phyloP scores from a whole-genome alignment of 83 land plant species.

The Picea engelmannii region DNA sequence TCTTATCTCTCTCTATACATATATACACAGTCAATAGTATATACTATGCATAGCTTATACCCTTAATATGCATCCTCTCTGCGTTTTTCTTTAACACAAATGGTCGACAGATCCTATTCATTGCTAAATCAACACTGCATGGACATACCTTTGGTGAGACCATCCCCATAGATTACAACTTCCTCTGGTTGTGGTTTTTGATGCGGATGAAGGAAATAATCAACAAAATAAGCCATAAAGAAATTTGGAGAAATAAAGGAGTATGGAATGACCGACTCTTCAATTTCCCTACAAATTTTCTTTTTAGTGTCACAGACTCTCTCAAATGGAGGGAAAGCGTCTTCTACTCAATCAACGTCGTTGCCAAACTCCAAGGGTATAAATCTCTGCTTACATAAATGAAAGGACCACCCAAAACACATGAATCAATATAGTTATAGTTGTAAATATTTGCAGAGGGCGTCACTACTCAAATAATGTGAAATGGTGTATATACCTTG shows the following conservation, averaged over 20 bases:
- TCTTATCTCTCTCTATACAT: too few species aligned
- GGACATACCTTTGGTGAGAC: conserved; percentile 24
- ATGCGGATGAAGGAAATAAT: conserved; percentile 27
- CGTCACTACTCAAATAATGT: too few species aligned
- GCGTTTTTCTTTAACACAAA: too few species aligned
- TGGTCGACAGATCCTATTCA: too few species aligned
- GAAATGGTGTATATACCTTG: conserved; percentile 20
- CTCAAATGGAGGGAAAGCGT: conserved; percentile 22
- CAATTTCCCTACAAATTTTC: conserved; percentile 21
- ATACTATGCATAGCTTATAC: too few species aligned
- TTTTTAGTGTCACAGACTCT: conserved; percentile 21
- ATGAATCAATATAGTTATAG: too few species aligned
- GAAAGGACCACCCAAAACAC: too few species aligned
- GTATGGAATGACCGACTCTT: conserved; percentile 28
- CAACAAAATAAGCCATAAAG: conserved; percentile 25
- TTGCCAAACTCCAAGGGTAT: conserved; percentile 44
- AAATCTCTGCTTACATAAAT: conserved; percentile 29
- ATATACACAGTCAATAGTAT: too few species aligned
- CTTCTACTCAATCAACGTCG: conserved; percentile 29
- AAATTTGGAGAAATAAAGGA: conserved; percentile 31
- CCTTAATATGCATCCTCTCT: too few species aligned
- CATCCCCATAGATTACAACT: conserved; percentile 27
- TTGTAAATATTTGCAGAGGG: too few species aligned
- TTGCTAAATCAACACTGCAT: too few species aligned
- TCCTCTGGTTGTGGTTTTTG: conserved; percentile 5